These are phyloP conservation scores for Viscum album DNA, from an alignment of 177 flowering plant genomes.

Conservation along the genomic window DNA sequence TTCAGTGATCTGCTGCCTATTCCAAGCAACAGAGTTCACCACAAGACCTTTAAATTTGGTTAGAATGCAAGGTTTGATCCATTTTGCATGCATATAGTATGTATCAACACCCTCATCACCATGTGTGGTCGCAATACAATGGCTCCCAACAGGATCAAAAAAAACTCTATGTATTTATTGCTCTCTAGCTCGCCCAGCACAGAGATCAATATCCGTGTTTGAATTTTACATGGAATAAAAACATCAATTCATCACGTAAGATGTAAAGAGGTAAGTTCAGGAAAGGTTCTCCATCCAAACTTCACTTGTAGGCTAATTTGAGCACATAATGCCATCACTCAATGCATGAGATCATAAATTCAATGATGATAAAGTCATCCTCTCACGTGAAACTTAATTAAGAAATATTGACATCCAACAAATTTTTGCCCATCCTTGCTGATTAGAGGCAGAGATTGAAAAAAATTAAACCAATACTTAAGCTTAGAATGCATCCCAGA, in stretches of 20 bases:
- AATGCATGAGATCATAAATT: too few relatives aligned
- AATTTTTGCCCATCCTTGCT: too few relatives aligned
- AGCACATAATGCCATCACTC: too few relatives aligned
- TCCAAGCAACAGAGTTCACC: conserved; percentile 94
- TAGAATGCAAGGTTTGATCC: conserved; percentile 78
- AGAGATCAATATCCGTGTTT: conserved; percentile 65
- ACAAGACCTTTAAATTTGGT: conserved; percentile 67
- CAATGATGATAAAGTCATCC: too few relatives aligned
- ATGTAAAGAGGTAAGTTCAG: neutral
- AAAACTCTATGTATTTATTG: conserved; percentile 81
- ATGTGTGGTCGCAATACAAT: conserved; percentile 73
- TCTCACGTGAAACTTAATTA: too few relatives aligned
- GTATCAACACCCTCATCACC: conserved; percentile 72
- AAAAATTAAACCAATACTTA: too few relatives aligned
- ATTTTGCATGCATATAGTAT: conserved; percentile 84
- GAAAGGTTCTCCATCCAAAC: too few relatives aligned
- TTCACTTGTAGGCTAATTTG: too few relatives aligned
- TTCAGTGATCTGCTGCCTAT: conserved; percentile 87
- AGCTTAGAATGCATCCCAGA: too few relatives aligned
- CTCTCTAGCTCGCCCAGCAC: conserved; percentile 74
- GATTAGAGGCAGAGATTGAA: too few relatives aligned
- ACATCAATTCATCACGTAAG: neutral
- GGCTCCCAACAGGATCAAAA: conserved; percentile 98
- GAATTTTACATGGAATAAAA: neutral
- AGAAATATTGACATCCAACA: too few relatives aligned